Evolutionary conservation across 257 asterid species (phyloP), one percentile per base, ranked within the genome.

Genomic region (Ballota nigra): DNA sequence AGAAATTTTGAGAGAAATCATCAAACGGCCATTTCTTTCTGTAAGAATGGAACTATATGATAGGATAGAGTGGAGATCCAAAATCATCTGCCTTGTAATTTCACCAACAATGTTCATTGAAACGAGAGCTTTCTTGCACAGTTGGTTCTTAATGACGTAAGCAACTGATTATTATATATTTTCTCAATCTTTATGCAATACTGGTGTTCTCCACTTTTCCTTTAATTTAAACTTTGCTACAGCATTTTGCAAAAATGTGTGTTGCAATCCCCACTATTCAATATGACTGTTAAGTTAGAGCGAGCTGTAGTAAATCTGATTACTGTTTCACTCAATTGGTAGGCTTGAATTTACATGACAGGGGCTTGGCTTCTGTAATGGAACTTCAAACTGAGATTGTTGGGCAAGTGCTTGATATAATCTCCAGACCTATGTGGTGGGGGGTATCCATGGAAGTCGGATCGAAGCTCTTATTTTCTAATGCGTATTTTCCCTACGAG

Each of bases 361-460:
- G 96, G 96, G 96, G 96, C 73, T 79, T 91, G 90, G 81, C 88
- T 82, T 82, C 91, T 70, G 73, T 87, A 61, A 63, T 89, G 78
- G 87, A 87, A 77, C 87, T 91, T 77, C 92, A 82, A 72, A 80
- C 71, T 31, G 82, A 80, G 78, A 59, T 89, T 64, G 90, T 86
- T 61, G 78, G 70, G 31, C 78, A 79, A 33, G 66, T 87, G 78
- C 83, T 89, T 59, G 95, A 91, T 72, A 70, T 91, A 66, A 61
- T 82, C 75, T 86, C 89, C 77, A 83, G 95, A 78, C 97, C 96
- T 4, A 84, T 82, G 91, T 70, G 85, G 83, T 91, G 97, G 97
- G 97, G 91, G 68, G 59, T 91, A 72, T 81, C 95, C 38, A 75
- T 79, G 81, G 97, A 89, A 58, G 72, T 78, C 59, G 94, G 89